Percentiles rank a stretch among this genome's conserved stretches.
These are phyloP conservation scores for Dactylorhiza incarnata DNA, from an alignment of 106 monocot species.

Conservation along the genomic window DNA sequence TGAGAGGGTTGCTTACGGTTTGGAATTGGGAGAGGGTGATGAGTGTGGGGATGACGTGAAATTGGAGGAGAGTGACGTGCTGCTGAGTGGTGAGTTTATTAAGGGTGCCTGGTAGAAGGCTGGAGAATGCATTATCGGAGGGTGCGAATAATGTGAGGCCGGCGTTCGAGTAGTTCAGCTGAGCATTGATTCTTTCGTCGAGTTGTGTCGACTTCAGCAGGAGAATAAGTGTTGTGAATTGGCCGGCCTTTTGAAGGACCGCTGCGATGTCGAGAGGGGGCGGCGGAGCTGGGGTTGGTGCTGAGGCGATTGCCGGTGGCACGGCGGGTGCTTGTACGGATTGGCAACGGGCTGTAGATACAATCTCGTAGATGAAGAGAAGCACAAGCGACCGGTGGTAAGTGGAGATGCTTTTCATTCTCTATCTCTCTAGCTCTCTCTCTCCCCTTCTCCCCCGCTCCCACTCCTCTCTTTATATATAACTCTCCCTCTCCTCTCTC, in stretches of 20 bases:
- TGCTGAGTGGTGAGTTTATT: constrained; percentile 33
- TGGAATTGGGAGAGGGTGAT: constrained; percentile 28
- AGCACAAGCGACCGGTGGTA: neutral
- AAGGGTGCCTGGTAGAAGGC: constrained; percentile 46
- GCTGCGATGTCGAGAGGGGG: constrained; percentile 1
- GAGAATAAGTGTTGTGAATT: constrained; percentile 40
- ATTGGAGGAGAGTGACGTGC: constrained; percentile 36
- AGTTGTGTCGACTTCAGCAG: constrained; percentile 42
- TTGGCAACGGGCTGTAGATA: neutral
- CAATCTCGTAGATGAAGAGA: neutral
- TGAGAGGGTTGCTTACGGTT: constrained; percentile 66
- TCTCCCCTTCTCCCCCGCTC: neutral
- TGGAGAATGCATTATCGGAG: constrained; percentile 70
- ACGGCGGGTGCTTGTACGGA: neutral
- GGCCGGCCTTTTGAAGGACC: constrained; percentile 37
- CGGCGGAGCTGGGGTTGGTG: neutral
- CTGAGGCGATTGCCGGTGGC: neutral
- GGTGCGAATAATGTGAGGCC: constrained; percentile 70
- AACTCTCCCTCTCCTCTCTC: no score
- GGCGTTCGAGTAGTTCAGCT: constrained; percentile 46
- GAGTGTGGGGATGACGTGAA: constrained; percentile 50
- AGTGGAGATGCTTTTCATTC: neutral
- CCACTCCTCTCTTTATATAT: neutral
- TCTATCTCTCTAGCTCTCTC: neutral
- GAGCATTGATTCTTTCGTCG: constrained; percentile 36